These are phyloP conservation scores for Lentinula novae-zelandiae DNA, from an alignment of 1,284 basidiomycete species.

Conservation along the genomic window DNA sequence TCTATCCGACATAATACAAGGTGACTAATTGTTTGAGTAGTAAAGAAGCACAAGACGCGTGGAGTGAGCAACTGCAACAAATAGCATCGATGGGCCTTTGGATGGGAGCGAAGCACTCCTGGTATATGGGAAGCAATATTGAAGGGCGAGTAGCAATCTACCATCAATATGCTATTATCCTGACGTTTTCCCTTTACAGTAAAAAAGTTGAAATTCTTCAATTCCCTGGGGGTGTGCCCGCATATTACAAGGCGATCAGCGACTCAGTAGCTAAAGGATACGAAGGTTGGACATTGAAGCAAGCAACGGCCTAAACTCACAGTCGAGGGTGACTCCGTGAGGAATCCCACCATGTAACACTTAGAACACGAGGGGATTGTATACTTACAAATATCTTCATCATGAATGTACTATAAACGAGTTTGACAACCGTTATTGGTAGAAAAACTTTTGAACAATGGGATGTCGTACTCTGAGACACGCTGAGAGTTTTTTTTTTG, in stretches of 20 bases:
- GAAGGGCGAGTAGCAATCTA: slow-evolving; percentile 11
- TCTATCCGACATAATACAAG: background rate
- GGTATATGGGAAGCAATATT: slow-evolving; percentile 24
- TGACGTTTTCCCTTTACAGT: background rate
- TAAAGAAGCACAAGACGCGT: background rate
- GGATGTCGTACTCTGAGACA: too few relatives aligned
- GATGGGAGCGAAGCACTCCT: slow-evolving; percentile 13
- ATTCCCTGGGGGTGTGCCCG: slow-evolving; percentile 20
- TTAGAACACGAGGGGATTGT: background rate
- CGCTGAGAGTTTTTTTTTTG: too few relatives aligned
- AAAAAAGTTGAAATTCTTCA: slow-evolving; percentile 17
- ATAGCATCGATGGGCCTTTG: slow-evolving; percentile 7
- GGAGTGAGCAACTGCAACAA: background rate
- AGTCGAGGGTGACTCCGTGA: background rate
- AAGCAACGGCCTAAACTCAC: background rate
- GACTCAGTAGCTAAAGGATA: slow-evolving; percentile 20
- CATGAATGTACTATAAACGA: too few relatives aligned
- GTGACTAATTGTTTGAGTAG: background rate
- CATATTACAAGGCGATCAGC: slow-evolving; percentile 15
- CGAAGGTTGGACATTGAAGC: slow-evolving; percentile 11
- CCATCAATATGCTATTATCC: background rate
- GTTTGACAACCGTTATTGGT: too few relatives aligned
- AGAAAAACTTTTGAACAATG: too few relatives aligned
- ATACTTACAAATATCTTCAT: background rate
- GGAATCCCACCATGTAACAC: too few relatives aligned